Base-by-base conservation (phyloP, 1,139 yeast genomes). In the Pichia kudriavzevii region DNA sequence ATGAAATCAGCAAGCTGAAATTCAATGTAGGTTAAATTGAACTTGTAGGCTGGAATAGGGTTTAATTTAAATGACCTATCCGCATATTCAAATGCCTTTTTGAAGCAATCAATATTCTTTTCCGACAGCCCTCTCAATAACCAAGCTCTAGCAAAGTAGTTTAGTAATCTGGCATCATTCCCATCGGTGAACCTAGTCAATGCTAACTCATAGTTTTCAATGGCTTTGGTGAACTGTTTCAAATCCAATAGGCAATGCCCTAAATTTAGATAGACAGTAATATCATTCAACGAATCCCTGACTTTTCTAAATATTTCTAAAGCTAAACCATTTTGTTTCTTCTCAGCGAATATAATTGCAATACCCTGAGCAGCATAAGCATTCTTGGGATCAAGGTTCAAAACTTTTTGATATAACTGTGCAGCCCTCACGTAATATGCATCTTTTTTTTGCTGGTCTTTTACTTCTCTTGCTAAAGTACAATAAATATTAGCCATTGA, bases 291-390 rank as follows among this genome's bases (percentile, higher is more conserved):
- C 8, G 97, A 80, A 51, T 91, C 98, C 54, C 96, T 75, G 36
- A 88, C 78, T 49, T 88, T 87, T 58, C 94, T 74, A 53, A 93
- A 78, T 35, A 87, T 79, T 47, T 85, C 94, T 51, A 87, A 67
- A 1, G 97, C 95, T 45, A 79, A 69, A 27, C 73, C 77, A 16
- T 75, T 62, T 41, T 84, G 79, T 50, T 82, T 83, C 52, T 81
- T 81, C 50, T 88, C 97, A 16, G 94, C 94, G 58, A 85, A 82
- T 9, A 88, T 76, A 36, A 91, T 87, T 2, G 97, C 98, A 44
- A 93, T 69, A 35, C 99, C 99, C 59, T 91, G 98, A 1, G 98
- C 98, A 2, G 97, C 99, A 61, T 80, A 91, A 1, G 91, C 94
- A 56, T 91, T 85, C 47, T 72, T 68, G 5, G 91, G 74, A 60